phyloP scores from a whole-genome alignment of 345 rosid species.

The Kandelia obovata region DNA sequence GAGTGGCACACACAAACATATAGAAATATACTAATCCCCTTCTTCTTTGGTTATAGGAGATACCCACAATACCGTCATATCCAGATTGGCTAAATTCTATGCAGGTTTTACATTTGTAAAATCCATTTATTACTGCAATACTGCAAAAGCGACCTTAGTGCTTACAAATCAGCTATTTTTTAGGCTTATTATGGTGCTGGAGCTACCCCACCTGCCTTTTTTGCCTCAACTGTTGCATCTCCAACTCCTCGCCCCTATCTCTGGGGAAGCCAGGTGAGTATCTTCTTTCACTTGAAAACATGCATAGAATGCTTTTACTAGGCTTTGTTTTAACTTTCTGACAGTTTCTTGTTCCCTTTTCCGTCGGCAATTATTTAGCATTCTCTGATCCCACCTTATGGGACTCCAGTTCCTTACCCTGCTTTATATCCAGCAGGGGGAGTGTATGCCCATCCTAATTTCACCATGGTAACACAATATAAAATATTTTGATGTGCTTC shows the following conservation, averaged over 20 bases:
- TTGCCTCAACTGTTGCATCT: conserved; percentile 79
- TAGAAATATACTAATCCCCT: conserved; percentile 5
- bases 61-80: conserved; percentile 59
- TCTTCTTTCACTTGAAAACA: conserved; percentile 1
- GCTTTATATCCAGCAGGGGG: conserved; percentile 89
- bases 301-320: background rate
- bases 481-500: background rate
- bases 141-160: conserved; percentile 8
- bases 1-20: background rate
- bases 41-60: conserved; percentile 44
- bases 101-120: conserved; percentile 57
- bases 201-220: conserved; percentile 77
- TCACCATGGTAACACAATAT: conserved; percentile 53
- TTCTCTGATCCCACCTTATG: conserved; percentile 83
- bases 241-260: conserved; percentile 85
- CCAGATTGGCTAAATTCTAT: conserved; percentile 85
- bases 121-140: conserved; percentile 7
- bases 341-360: conserved; percentile 12
- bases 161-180: conserved; percentile 27
- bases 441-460: conserved; percentile 81
- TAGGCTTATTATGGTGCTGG: conserved; percentile 95
- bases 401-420: conserved; percentile 90
- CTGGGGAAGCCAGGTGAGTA: conserved; percentile 86
- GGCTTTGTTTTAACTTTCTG: background rate
- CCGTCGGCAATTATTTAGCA: conserved; percentile 48